Percentiles rank a stretch among this genome's conserved stretches.
Conservation (phyloP, 345 rosid species). For the Arabidopsis thaliana region TAIR10.1 NC_003074.8:19804501-19805000, state of each 20-base stretch:
- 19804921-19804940: not conserved
- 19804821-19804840: conserved; percentile 5
- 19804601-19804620: conserved; percentile 67
- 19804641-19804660: conserved; percentile 64
- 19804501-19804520: conserved; percentile 62
- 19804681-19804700: conserved; percentile 23
- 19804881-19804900: conserved; percentile 5
- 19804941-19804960: not conserved
- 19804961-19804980: not conserved
- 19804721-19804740: not conserved
- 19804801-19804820: not conserved
- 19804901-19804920: not conserved
- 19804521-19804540: conserved; percentile 57
- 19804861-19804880: not conserved
- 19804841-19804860: not conserved
- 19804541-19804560: conserved; percentile 68
- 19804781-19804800: not conserved
- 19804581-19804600: conserved; percentile 72
- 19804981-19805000: not conserved
- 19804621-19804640: conserved; percentile 69
- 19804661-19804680: conserved; percentile 83
- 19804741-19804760: not conserved
- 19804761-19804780: not conserved
- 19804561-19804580: conserved; percentile 70
- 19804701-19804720: not conserved